Percentiles rank a stretch among this genome's conserved stretches.
These are phyloP conservation scores for Aureobasidium sp. DNA, from an alignment of 2,329 filamentous ascomycete species.

Conservation along the genomic window DNA sequence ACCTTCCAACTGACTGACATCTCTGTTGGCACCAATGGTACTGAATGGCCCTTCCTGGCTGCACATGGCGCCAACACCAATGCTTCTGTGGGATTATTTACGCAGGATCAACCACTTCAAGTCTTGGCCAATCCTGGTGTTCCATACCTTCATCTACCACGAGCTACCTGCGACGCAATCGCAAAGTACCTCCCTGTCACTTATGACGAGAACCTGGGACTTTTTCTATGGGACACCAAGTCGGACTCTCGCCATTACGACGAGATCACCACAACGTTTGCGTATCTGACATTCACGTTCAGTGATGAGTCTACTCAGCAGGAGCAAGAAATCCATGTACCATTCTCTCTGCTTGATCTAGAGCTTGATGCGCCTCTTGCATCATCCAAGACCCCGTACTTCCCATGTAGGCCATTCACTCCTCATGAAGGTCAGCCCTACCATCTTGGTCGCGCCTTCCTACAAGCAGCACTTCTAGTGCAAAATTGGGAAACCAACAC, in stretches of 20 bases:
- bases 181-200: background rate
- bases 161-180: background rate
- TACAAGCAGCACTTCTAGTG: slow-evolving; percentile 1
- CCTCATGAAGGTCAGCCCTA: background rate
- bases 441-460: slow-evolving; percentile 6
- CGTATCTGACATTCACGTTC: background rate
- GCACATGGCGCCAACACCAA: background rate
- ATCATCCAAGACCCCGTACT: background rate
- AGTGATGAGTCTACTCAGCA: background rate
- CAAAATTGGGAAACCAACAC: slow-evolving; percentile 7
- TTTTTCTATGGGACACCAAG: background rate
- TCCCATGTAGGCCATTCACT: background rate
- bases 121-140: slow-evolving; percentile 4
- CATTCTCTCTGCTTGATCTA: background rate
- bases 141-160: background rate
- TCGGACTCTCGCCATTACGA: background rate
- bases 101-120: background rate
- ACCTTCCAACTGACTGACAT: background rate
- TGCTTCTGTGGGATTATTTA: background rate
- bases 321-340: background rate
- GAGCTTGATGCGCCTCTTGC: background rate
- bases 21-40: background rate
- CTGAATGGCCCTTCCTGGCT: background rate
- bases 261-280: background rate
- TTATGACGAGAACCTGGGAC: background rate